These are phyloP conservation scores for Vaccinium vitisidaea DNA, from an alignment of 148 eudicot genomes.

Conservation along the genomic window DNA sequence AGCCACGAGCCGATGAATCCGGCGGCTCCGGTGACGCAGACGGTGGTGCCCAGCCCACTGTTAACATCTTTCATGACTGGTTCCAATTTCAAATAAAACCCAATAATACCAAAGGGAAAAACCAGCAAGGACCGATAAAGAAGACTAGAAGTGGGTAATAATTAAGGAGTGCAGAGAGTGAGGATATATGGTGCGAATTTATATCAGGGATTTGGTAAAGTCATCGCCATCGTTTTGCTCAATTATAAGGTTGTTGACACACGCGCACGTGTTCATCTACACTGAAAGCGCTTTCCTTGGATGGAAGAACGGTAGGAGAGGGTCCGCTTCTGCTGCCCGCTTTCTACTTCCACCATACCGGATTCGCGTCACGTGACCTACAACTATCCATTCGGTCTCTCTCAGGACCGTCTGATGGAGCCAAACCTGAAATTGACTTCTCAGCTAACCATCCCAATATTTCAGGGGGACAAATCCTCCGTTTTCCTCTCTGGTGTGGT, in stretches of 20 bases:
- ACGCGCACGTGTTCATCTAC: background rate
- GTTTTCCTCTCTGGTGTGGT: no score
- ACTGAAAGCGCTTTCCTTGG: background rate
- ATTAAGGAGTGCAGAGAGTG: background rate
- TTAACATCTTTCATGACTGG: background rate
- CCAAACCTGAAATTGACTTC: background rate
- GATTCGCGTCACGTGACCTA: background rate
- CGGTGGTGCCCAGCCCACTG: slow-evolving; percentile 16
- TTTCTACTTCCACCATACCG: background rate
- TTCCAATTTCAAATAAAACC: background rate
- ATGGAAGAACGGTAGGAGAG: background rate
- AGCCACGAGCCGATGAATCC: slow-evolving; percentile 81
- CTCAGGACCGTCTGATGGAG: background rate
- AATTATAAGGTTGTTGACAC: background rate
- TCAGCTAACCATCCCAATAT: background rate
- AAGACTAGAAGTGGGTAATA: background rate
- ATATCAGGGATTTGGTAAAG: background rate
- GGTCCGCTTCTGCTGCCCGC: background rate
- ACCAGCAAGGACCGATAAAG: background rate
- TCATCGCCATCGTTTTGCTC: no score
- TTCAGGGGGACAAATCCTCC: no score
- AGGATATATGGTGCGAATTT: background rate
- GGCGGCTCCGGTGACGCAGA: slow-evolving; percentile 73
- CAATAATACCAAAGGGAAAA: no score
- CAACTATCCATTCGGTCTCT: background rate